A percentile compares a stretch with the other conserved stretches of the same genome.
These are phyloP conservation scores for Petunia secreta DNA, from an alignment of 257 asterid genomes.

Conservation along the genomic window DNA sequence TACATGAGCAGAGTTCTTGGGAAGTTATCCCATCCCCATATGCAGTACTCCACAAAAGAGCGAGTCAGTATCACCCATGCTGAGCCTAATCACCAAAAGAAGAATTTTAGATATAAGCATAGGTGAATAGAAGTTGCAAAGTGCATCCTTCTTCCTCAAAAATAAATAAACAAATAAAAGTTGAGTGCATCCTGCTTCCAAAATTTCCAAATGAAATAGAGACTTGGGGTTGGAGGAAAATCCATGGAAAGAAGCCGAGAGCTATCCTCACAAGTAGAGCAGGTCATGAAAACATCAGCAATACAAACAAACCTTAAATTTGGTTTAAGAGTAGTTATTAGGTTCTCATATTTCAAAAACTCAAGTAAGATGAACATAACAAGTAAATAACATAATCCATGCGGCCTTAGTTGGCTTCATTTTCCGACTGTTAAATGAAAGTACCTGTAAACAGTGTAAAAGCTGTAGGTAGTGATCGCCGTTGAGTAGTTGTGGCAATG, in stretches of 20 bases:
- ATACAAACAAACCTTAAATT: background rate
- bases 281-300: background rate
- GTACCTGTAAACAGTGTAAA: slow-evolving; percentile 89
- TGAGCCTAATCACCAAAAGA: slow-evolving; percentile 58
- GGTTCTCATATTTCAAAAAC: background rate
- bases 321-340: background rate
- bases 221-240: background rate
- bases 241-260: background rate
- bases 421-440: slow-evolving; percentile 6
- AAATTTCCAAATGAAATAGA: background rate
- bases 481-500: slow-evolving; percentile 83
- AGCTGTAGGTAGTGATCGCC: slow-evolving; percentile 87
- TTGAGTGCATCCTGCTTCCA: background rate
- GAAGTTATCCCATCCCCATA: slow-evolving; percentile 95
- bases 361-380: background rate
- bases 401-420: background rate
- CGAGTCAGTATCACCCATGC: slow-evolving; percentile 96
- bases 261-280: background rate
- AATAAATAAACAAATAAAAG: background rate
- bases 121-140: background rate
- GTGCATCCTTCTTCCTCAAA: background rate
- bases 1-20: slow-evolving; percentile 97
- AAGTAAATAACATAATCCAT: background rate
- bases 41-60: slow-evolving; percentile 85
- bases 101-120: background rate